These are phyloP conservation scores for Corchorus capsularis DNA, from an alignment of 345 rosid genomes.

Conservation along the genomic window DNA sequence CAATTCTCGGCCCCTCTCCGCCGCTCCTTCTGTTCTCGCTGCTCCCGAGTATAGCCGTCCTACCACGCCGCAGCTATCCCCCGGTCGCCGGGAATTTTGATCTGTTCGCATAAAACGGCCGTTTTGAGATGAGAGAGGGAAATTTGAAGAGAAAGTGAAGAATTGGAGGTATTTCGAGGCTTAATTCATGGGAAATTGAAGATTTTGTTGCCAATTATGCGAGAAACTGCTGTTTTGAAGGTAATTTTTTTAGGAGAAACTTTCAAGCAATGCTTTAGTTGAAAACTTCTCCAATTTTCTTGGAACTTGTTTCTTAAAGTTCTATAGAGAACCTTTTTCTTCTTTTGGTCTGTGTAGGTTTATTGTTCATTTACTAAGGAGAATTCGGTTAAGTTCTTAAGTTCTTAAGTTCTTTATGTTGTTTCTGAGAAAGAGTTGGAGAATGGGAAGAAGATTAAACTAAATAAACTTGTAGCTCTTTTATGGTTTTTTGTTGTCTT, in stretches of 20 bases:
- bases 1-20: conserved; percentile 24
- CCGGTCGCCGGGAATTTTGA: conserved; percentile 31
- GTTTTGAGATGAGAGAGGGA: conserved; percentile 16
- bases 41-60: conserved; percentile 21
- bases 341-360: neutral
- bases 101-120: conserved; percentile 20
- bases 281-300: neutral
- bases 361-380: neutral
- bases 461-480: neutral
- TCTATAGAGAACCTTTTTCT: neutral
- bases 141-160: conserved; percentile 24
- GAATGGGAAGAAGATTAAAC: neutral
- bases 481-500: no score
- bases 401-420: neutral
- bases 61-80: conserved; percentile 25
- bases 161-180: conserved; percentile 19
- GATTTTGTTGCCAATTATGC: conserved; percentile 23
- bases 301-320: conserved; percentile 4
- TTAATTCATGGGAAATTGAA: conserved; percentile 17
- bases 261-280: neutral
- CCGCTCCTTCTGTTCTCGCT: neutral
- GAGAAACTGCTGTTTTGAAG: conserved; percentile 26
- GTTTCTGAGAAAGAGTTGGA: conserved; percentile 4
- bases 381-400: conserved; percentile 1
- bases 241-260: conserved; percentile 15